Evolutionary conservation across 768 basidiomycete genomes (phyloP), one percentile per base, ranked within the genome.

Genomic region (Termitomyces sp.): DNA sequence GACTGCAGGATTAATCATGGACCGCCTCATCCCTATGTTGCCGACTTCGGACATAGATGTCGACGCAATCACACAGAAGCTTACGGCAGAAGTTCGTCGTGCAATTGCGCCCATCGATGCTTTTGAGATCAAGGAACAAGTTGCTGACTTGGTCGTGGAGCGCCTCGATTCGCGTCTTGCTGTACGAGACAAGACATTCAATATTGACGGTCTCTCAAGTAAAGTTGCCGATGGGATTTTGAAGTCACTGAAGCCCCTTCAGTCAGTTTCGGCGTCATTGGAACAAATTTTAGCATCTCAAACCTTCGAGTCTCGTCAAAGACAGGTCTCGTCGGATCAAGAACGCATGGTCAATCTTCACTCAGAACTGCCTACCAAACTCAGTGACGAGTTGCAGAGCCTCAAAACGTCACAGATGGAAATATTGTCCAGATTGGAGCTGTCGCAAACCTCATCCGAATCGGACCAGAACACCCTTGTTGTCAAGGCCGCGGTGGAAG

Each of bases 41-140:
- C 86, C 86, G 10, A 70, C 77, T 32, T 54, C 75, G 52, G 64
- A 71, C 38, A 57, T 83, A 32, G 86, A 93, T 67, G 79, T 80
- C 1, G 81, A 85, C 52, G 76, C 79, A 2, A 73, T 93, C 53
- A 79, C 84, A 8, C 70, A 79, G 31, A 79, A 89, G 63, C 76
- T 94, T 54, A 83, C 83, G 4, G 74, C 82, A 1, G 92, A 93
- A 72, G 81, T 94, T 46, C 83, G 87, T 56, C 81, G 83, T 29
- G 83, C 86, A 32, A 86, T 91, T 61, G 87, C 85, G 0, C 89
- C 88, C 0, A 83, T 94, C 29, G 92, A 94, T 67, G 85, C 90
- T 0, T 90, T 92, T 66, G 89, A 90, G 71, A 90, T 94, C 70
- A 92, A 92, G 77, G 92, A 94, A 68, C 90, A 92, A 68, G 91